A percentile compares a stretch with the other conserved stretches of the same genome.
Conservation (phyloP, 768 basidiomycete genomes). For the Hericium alpestre region DNA sequence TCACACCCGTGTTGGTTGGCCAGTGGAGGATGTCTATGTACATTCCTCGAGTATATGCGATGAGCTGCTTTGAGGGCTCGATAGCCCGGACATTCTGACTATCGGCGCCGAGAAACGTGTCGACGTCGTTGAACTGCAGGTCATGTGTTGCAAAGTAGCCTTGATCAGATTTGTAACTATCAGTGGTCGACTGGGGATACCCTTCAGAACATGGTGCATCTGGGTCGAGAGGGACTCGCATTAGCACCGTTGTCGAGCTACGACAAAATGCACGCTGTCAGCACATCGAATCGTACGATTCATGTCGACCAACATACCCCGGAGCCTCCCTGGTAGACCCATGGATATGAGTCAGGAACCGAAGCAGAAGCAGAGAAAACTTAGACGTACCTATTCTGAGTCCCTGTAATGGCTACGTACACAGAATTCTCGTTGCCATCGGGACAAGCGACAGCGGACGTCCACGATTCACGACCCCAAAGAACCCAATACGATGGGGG, state of each 20-base stretch:
- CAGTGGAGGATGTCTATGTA: conserved; percentile 31
- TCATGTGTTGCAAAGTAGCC: neutral
- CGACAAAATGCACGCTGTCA: neutral
- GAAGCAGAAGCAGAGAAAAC: too few relatives aligned
- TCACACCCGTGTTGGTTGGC: conserved; percentile 17
- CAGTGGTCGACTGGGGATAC: neutral
- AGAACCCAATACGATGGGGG: neutral
- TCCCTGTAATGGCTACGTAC: neutral
- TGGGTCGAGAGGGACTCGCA: neutral
- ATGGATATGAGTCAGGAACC: neutral
- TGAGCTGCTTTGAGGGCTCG: conserved; percentile 21
- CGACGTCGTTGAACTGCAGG: neutral
- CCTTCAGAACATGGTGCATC: neutral
- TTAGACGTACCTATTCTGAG: conserved; percentile 1
- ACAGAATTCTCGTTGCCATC: neutral
- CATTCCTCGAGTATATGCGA: conserved; percentile 22
- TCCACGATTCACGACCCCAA: conserved; percentile 3
- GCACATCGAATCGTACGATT: neutral
- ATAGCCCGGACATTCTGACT: conserved; percentile 26
- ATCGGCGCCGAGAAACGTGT: conserved; percentile 1
- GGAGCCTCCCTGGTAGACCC: neutral
- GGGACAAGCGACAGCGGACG: neutral
- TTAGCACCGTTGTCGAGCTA: conserved; percentile 2
- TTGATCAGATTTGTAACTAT: neutral
- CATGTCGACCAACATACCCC: neutral